Base-by-base conservation (phyloP, 768 basidiomycete genomes). In the Lanmaoa pseudosensibilis region DNA sequence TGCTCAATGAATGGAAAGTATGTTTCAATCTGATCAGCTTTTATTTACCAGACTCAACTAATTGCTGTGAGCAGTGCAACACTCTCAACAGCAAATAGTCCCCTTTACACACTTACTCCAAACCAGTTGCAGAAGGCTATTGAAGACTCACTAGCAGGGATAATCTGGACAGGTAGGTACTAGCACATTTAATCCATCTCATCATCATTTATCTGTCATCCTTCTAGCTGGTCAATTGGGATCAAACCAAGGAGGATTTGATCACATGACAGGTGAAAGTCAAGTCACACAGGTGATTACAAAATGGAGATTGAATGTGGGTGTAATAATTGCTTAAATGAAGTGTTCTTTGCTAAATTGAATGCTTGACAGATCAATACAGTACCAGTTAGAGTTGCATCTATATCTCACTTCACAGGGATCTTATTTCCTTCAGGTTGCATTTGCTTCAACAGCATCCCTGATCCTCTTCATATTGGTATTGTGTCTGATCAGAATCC, bases 301-400 rank as follows among this genome's bases (percentile, higher is more conserved):
- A 32, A 4, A 49, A 34, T 61, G 48, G 59, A 55, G 59, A 21
- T 27, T 64, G 27, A 54, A 64, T 57, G 63, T 64, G 12, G 54
- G 63, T 19, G 10, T 2, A 13, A 9, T 0, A 10, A 27, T 18
- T 5, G 6, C 11, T 46, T 30, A 5, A 0, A 6, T 18, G 2
- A 3, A 36, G 16, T 44, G 3, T 19, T 23, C 16, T 16, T n/a
- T 13, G 18, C 27, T 55, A 49, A 12, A 3, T 8, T 4, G 6
- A 30, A 0, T 12, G 5, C 3, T 16, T 13, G 1, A 15, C 18
- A 65, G 63, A 61, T 64, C 52, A 64, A 65, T 46, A 5, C 6
- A 13, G 21, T 60, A 38, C 59, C 63, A 19, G 63, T 61, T 10
- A 46, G 63, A 18, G 4, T 48, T 40, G 1, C 11, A 34, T 23